Percentiles rank a stretch among this genome's conserved stretches.
phyloP scores from a whole-genome alignment of 2,329 filamentous ascomycete genomes.

The Monilinia polystroma region DNA sequence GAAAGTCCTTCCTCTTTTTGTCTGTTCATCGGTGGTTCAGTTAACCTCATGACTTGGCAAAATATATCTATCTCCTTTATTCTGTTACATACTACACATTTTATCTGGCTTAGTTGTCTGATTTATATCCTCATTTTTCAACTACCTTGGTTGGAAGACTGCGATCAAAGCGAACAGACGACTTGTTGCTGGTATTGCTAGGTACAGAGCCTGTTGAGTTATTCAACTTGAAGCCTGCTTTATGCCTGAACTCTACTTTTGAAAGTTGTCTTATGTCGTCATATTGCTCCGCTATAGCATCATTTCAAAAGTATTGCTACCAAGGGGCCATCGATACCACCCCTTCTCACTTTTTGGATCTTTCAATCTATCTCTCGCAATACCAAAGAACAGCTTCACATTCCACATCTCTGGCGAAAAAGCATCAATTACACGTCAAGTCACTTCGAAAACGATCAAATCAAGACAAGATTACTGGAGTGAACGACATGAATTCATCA shows the following conservation, averaged over 20 bases:
- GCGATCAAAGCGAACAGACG: too few relatives aligned
- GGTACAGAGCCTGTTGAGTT: too few relatives aligned
- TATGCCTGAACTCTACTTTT: not conserved
- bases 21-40: too few relatives aligned
- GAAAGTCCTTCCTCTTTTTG: too few relatives aligned
- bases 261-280: not conserved
- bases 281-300: not conserved
- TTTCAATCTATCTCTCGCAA: not conserved
- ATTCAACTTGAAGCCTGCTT: too few relatives aligned
- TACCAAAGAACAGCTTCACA: not conserved
- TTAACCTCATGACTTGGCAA: not conserved
- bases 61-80: not conserved
- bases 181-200: too few relatives aligned
- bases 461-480: not conserved
- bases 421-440: not conserved
- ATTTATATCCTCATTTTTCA: not conserved
- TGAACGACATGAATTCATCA: slow-evolving; percentile 2
- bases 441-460: not conserved
- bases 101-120: not conserved
- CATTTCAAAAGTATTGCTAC: not conserved
- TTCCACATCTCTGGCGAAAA: not conserved
- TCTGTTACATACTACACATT: not conserved
- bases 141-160: not conserved
- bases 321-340: not conserved
- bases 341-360: not conserved